Percentiles rank a stretch among this genome's conserved stretches.
These are phyloP conservation scores for Erysimum pusillum DNA, from an alignment of 441 rosid genomes.

Conservation along the genomic window DNA sequence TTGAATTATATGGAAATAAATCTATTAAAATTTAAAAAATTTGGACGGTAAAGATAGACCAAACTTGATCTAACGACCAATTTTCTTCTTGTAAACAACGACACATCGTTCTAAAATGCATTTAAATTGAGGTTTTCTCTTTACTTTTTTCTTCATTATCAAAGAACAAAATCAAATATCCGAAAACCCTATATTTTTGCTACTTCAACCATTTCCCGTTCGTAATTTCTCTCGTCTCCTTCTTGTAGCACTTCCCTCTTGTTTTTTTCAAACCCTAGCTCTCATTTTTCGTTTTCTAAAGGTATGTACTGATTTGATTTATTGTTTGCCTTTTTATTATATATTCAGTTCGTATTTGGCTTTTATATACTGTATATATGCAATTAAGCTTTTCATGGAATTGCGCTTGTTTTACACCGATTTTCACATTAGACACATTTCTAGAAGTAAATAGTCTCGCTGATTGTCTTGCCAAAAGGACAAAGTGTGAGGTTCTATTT, in stretches of 20 bases:
- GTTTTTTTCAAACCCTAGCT: not conserved
- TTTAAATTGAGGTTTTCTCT: not conserved
- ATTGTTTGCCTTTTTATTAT: not conserved
- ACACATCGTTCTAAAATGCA: not conserved
- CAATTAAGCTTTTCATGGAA: too few relatives aligned
- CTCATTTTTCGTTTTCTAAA: not conserved
- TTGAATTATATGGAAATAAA: not conserved
- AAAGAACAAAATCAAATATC: not conserved
- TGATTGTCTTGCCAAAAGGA: too few relatives aligned
- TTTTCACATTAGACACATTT: too few relatives aligned
- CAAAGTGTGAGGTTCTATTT: too few relatives aligned
- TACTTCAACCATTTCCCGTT: not conserved
- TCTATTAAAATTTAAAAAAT: not conserved
- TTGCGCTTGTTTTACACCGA: too few relatives aligned
- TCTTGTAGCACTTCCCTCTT: not conserved
- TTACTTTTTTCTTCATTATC: not conserved
- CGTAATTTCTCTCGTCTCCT: not conserved
- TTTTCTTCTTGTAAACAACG: not conserved
- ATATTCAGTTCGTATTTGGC: too few relatives aligned
- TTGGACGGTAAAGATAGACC: not conserved
- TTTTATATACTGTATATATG: too few relatives aligned
- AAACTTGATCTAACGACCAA: not conserved
- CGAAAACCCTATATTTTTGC: not conserved
- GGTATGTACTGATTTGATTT: not conserved
- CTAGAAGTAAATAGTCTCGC: too few relatives aligned